A percentile compares a stretch with the other conserved stretches of the same genome.
Evolutionary conservation across 2,329 filamentous ascomycete genomes (phyloP).

Genomic region (Metarhizium sp.): DNA sequence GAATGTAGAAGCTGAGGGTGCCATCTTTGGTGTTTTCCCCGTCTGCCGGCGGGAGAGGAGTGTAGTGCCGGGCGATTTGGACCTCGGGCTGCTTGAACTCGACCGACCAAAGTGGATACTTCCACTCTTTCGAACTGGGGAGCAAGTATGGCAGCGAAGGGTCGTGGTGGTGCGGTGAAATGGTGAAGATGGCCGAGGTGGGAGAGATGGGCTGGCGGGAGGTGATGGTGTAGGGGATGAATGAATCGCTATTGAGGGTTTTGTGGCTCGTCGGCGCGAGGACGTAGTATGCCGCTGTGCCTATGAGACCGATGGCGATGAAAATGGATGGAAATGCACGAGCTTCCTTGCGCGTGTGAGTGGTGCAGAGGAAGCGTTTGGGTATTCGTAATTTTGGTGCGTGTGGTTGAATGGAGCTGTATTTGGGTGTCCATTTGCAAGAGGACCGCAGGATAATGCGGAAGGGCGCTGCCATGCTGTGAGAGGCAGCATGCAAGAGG

Average conservation of each 20-base stretch:
- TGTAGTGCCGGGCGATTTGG: constrained; percentile 87
- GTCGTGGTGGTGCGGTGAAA: constrained; percentile 33
- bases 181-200: constrained; percentile 59
- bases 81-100: constrained; percentile 92
- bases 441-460: neutral
- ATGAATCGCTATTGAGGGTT: constrained; percentile 48
- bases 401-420: neutral
- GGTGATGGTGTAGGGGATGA: constrained; percentile 57
- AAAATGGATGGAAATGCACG: constrained; percentile 14
- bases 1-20: constrained; percentile 63
- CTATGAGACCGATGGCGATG: constrained; percentile 13
- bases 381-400: neutral
- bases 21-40: constrained; percentile 23
- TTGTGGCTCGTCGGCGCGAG: constrained; percentile 14
- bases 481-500: neutral
- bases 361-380: neutral
- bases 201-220: constrained; percentile 53
- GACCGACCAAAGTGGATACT: constrained; percentile 68
- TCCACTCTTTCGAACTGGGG: constrained; percentile 18
- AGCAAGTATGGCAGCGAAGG: constrained; percentile 19
- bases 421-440: neutral
- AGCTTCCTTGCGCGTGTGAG: constrained; percentile 9
- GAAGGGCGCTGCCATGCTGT: neutral
- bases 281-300: constrained; percentile 17
- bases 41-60: constrained; percentile 58